Evolutionary conservation across 371 early-diverging fungal species (phyloP), one percentile per base, ranked within the genome.

Genomic region (Smittium culicis): DNA sequence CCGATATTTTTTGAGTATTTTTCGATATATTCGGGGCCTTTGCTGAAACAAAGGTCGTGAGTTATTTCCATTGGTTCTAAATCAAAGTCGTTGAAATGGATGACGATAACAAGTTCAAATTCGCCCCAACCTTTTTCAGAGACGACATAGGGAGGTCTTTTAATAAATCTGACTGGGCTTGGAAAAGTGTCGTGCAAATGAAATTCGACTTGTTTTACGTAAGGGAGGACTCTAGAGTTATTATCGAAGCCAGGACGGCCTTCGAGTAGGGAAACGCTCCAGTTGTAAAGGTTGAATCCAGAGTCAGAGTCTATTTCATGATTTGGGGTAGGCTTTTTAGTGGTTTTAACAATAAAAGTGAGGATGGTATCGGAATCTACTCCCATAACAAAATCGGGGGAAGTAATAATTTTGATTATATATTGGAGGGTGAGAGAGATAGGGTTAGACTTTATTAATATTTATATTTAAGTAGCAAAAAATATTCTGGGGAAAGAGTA

Each of bases 121-220:
- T 66, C 66, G 8, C 66, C 66, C 66, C 66, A 66, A 20, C 66
- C 66, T 55, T 45, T 45, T 54, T 66, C 66, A 24, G 24, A 27
- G 28, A 66, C 35, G 24, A n/a, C 3, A 66, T 54, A 66, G 16
- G 66, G 66, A 11, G 66, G 66, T 11, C 25, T 55, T 66, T 2
- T 54, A 25, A 61, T 8, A 20, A 66, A 54, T 66, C 66, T 66
- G 16, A 57, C 30, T 54, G 66, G 35, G 35, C 54, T 54, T 35
- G 56, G 66, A 34, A 66, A 66, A 11, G 66, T 66, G 11, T 66
- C 66, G 54, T 66, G 66, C 5, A 66, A n/a, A 35, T 66, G 58
- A n/a, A 66, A 66, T 30, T 57, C 66, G 20, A 66, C 66, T 34
- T 35, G 2, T 35, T 66, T 55, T 3, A 66, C n/a, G 66, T 66